These are phyloP conservation scores for Eremothecium cymbalariae DNA, from an alignment of 1,139 yeast species.

Conservation along the genomic window DNA sequence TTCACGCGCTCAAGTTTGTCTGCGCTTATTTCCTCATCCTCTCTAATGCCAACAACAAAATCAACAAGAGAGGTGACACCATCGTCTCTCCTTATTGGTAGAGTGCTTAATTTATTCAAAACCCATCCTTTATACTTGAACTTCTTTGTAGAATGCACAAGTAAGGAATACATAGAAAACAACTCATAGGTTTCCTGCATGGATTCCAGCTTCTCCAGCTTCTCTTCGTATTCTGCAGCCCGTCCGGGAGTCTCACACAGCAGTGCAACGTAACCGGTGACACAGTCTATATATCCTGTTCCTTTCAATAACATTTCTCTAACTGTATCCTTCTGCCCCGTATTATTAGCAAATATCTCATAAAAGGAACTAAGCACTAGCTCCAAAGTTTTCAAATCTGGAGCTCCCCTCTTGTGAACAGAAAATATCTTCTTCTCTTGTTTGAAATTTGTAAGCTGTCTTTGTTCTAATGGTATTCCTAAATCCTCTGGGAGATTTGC, in stretches of 20 bases:
- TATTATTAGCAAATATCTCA: conserved; percentile 9
- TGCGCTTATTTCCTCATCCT: conserved; percentile 54
- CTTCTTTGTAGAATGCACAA: conserved; percentile 40
- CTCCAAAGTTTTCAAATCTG: conserved; percentile 12
- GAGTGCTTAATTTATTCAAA: conserved; percentile 39
- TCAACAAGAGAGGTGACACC: conserved; percentile 72
- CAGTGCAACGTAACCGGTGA: conserved; percentile 50
- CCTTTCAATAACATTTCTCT: conserved; percentile 52
- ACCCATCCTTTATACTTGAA: conserved; percentile 39
- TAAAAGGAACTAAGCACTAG: conserved; percentile 13
- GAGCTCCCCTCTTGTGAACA: conserved; percentile 11
- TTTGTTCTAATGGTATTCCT: conserved; percentile 59
- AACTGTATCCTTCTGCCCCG: conserved; percentile 30
- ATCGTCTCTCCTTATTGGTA: conserved; percentile 52
- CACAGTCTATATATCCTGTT: conserved; percentile 63
- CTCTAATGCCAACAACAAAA: conserved; percentile 67
- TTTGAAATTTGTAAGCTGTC: conserved; percentile 45
- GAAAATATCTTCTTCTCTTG: conserved; percentile 16
- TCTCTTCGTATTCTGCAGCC: conserved; percentile 1
- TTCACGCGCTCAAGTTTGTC: conserved; percentile 61
- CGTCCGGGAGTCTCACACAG: conserved; percentile 15
- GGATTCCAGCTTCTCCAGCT: conserved; percentile 31
- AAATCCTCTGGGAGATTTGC: conserved; percentile 49
- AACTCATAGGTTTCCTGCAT: conserved; percentile 56
- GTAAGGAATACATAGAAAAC: conserved; percentile 46